A percentile compares a stretch with the other conserved stretches of the same genome.
phyloP scores from a whole-genome alignment of 2,329 filamentous ascomycete species.

The Aspergillus pseudoglaucus region DNA sequence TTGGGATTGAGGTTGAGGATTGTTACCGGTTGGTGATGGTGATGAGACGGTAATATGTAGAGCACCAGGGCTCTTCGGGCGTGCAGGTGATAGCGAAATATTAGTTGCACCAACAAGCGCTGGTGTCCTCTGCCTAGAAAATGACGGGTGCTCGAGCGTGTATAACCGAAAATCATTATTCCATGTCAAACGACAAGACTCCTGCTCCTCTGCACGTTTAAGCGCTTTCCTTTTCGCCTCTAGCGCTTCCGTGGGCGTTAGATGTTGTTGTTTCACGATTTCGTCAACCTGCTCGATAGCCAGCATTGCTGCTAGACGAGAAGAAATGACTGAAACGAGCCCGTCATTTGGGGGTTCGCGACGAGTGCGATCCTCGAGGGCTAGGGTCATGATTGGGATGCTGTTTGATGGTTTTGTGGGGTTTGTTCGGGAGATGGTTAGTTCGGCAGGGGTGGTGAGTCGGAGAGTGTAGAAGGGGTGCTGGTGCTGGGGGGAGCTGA shows the following conservation, averaged over 20 bases:
- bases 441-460: conserved; percentile 36
- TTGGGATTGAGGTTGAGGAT: background rate
- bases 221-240: conserved; percentile 41
- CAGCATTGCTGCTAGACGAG: conserved; percentile 44
- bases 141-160: conserved; percentile 41
- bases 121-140: conserved; percentile 16
- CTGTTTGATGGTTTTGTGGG: conserved; percentile 34
- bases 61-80: conserved; percentile 25
- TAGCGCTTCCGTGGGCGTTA: conserved; percentile 35
- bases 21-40: conserved; percentile 11
- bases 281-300: conserved; percentile 42
- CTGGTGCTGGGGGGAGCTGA: conserved; percentile 32
- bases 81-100: conserved; percentile 27
- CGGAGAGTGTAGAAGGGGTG: conserved; percentile 40
- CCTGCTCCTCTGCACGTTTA: conserved; percentile 37
- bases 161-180: conserved; percentile 36
- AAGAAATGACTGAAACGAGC: conserved; percentile 41
- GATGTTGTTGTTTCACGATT: conserved; percentile 32
- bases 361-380: conserved; percentile 32
- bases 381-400: conserved; percentile 39
- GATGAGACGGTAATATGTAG: conserved; percentile 38
- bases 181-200: conserved; percentile 42
- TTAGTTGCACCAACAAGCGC: conserved; percentile 29
- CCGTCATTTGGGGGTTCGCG: conserved; percentile 37
- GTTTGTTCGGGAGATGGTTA: conserved; percentile 36